These are phyloP conservation scores for Aspergillus candidus DNA, from an alignment of 2,329 filamentous ascomycete species.

Conservation along the genomic window DNA sequence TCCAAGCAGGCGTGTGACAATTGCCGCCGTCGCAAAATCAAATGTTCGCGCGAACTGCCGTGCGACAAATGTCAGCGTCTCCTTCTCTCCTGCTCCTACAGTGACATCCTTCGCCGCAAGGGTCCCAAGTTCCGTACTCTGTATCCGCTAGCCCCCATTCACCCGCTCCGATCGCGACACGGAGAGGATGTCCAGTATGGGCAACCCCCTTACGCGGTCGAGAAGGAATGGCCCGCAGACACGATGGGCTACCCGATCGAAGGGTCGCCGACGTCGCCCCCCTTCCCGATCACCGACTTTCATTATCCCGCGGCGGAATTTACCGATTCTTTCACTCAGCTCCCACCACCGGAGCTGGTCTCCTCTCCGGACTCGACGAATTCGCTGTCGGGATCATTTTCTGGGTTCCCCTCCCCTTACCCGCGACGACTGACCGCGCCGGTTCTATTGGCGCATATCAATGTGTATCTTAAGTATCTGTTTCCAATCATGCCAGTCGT, in stretches of 20 bases:
- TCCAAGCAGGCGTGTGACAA: slow-evolving; percentile 37
- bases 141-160: slow-evolving; percentile 33
- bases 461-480: slow-evolving; percentile 38
- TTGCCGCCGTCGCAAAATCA: slow-evolving; percentile 40
- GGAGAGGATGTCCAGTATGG: slow-evolving; percentile 11
- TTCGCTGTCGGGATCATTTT: slow-evolving; percentile 24
- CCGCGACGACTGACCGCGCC: slow-evolving; percentile 27
- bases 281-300: slow-evolving; percentile 19
- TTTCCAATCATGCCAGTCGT: slow-evolving; percentile 43
- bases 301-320: slow-evolving; percentile 20
- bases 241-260: slow-evolving; percentile 15
- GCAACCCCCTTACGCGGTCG: slow-evolving; percentile 10
- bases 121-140: slow-evolving; percentile 36
- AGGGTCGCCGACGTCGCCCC: slow-evolving; percentile 22
- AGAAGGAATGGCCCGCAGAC: slow-evolving; percentile 18
- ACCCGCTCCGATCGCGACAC: slow-evolving; percentile 24
- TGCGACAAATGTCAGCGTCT: slow-evolving; percentile 38
- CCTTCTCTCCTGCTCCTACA: slow-evolving; percentile 36
- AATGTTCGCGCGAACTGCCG: slow-evolving; percentile 35
- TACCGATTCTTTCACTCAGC: slow-evolving; percentile 22
- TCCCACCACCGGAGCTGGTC: slow-evolving; percentile 27
- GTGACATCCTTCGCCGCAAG: slow-evolving; percentile 33
- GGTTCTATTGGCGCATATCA: slow-evolving; percentile 34
- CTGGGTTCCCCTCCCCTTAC: slow-evolving; percentile 11
- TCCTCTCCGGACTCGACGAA: slow-evolving; percentile 31